These are phyloP conservation scores for Daldinia eschscholtzii DNA, from an alignment of 2,329 filamentous ascomycete genomes.

Conservation along the genomic window DNA sequence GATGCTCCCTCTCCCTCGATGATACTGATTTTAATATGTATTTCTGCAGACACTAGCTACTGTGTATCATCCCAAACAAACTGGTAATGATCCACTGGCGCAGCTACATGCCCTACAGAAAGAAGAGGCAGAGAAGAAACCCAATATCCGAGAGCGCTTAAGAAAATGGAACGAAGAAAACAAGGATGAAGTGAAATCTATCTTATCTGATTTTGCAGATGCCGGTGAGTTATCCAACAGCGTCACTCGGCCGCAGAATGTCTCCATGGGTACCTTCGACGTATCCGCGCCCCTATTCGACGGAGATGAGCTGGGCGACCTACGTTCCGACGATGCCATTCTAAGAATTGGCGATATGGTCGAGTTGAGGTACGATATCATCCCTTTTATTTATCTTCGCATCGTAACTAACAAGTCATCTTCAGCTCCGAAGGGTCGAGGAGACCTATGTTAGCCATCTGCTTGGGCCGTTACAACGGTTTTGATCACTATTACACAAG, in stretches of 20 bases:
- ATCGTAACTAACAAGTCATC: slow-evolving; percentile 28
- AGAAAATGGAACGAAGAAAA: slow-evolving; percentile 59
- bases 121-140: slow-evolving; percentile 1
- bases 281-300: slow-evolving; percentile 53
- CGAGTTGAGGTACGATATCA: slow-evolving; percentile 58
- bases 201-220: slow-evolving; percentile 50
- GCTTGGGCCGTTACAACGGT: slow-evolving; percentile 64
- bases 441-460: slow-evolving; percentile 64
- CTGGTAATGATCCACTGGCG: slow-evolving; percentile 15
- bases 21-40: slow-evolving; percentile 27
- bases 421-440: slow-evolving; percentile 56
- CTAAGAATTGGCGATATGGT: slow-evolving; percentile 63
- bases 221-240: slow-evolving; percentile 52
- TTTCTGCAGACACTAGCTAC: slow-evolving; percentile 47
- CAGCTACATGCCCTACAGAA: slow-evolving; percentile 1
- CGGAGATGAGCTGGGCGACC: slow-evolving; percentile 55
- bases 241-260: slow-evolving; percentile 54
- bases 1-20: background rate
- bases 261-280: slow-evolving; percentile 49
- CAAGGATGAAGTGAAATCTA: slow-evolving; percentile 40
- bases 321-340: slow-evolving; percentile 51
- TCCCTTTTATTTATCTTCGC: background rate
- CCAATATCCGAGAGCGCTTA: slow-evolving; percentile 58
- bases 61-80: slow-evolving; percentile 41
- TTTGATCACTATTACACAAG: slow-evolving; percentile 67